Conservation (phyloP, 352 stramenopile genomes). For the Pythium rishiriense region DNA sequence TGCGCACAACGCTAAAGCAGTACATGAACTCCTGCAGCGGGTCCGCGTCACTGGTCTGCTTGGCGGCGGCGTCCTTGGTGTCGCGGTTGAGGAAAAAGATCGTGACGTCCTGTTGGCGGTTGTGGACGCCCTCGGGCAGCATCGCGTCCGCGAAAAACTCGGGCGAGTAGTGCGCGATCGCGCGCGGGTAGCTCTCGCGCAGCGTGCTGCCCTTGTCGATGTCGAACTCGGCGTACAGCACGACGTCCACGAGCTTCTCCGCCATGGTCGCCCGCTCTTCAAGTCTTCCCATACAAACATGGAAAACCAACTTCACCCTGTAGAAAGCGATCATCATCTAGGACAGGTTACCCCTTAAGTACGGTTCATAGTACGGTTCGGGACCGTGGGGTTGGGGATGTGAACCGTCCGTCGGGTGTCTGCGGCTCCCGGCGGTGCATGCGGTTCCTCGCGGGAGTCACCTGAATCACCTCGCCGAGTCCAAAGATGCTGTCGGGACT, state of each 20-base stretch:
- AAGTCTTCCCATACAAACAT: neutral
- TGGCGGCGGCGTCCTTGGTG: neutral
- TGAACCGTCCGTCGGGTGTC: conserved; percentile 3
- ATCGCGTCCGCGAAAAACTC: conserved; percentile 91
- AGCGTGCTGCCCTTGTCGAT: conserved; percentile 88
- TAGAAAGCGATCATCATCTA: conserved; percentile 21
- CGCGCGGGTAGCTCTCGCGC: conserved; percentile 60
- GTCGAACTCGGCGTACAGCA: conserved; percentile 86
- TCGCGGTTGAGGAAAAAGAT: conserved; percentile 89
- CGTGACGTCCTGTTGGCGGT: conserved; percentile 83
- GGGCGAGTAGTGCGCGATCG: conserved; percentile 74
- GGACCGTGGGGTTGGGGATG: neutral
- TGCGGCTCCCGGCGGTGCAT: conserved; percentile 9
- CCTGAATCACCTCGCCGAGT: neutral
- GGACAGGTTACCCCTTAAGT: conserved; percentile 8
- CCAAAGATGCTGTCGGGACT: conserved; percentile 30
- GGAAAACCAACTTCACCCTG: conserved; percentile 23
- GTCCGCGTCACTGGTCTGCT: conserved; percentile 24
- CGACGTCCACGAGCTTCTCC: conserved; percentile 57
- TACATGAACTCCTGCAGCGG: conserved; percentile 82
- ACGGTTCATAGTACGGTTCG: conserved; percentile 14
- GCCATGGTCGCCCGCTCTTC: conserved; percentile 3
- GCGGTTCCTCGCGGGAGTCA: no score
- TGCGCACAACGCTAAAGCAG: conserved; percentile 85
- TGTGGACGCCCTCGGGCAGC: conserved; percentile 87